Evolutionary conservation across 805 yeast genomes (phyloP), one percentile per base, ranked within the genome.

Genomic region (Metschnikowia bowlesiae): DNA sequence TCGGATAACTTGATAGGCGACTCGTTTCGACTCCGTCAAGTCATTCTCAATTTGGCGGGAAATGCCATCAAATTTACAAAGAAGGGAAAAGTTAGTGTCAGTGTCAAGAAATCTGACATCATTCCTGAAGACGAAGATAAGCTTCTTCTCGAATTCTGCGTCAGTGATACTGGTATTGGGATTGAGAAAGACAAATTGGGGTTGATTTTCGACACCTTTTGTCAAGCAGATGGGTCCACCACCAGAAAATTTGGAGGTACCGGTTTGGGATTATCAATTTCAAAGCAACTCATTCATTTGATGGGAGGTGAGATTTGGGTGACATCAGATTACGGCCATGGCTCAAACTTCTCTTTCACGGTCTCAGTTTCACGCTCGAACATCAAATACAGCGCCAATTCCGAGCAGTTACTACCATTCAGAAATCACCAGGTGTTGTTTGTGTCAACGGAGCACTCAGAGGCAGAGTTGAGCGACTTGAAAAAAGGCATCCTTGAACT

Each of bases 281-380:
- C 96, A 8, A 88, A 87, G 66, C 89, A 88, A 60, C 76, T 89
- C 58, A 89, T 89, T 62, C 91, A 87, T 61, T 76, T 89, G 56
- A 89, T 89, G 96, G 96, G 96, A 39, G 96, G 96, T 64, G 92
- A 86, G 55, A 88, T 89, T 54, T 88, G 96, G 96, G 96, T 89
- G 29, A 81, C 87, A 22, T 87, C 95, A 0, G 78, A 77, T 53
- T 87, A 83, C 62, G 94, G 92, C 28, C 74, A 79, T 60, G 96
- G 96, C 1, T 87, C 95, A 2, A 84, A 85, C 61, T 89, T 89
- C 65, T 85, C 82, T 67, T 89, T 89, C 68, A 87, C 96, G 0
- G 81, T 89, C 22, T 78, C 85, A 44, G 89, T 88, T n/a, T 76
- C 87, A 4, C 89, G 88, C 8, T 87, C 92, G 1, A 72, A 72